Evolutionary conservation across 352 stramenopile species (phyloP).

Genomic region (Pythium scleroteichum): DNA sequence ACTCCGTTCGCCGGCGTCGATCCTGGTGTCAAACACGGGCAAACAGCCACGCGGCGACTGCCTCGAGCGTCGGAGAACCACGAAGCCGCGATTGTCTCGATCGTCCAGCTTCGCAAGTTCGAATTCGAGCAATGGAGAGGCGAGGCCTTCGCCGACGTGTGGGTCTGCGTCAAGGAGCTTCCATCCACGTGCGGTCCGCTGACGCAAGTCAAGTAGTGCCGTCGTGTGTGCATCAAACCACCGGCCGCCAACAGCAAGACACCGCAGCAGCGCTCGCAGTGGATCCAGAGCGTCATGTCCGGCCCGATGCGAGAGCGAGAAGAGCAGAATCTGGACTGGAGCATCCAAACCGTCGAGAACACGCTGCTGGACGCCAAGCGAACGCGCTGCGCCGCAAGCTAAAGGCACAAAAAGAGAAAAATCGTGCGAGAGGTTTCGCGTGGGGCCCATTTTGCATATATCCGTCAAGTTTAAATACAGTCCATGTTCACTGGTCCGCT

Average conservation of each 20-base stretch:
- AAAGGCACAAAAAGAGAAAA: too few species aligned
- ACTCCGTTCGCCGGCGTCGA: neutral
- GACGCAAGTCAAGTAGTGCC: slow-evolving; percentile 1
- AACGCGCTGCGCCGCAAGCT: neutral
- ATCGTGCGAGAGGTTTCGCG: too few species aligned
- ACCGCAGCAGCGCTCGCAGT: neutral
- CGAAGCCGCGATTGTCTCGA: neutral
- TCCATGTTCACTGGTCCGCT: too few species aligned
- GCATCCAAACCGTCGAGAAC: slow-evolving; percentile 1
- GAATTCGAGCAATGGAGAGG: neutral
- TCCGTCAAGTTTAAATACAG: too few species aligned
- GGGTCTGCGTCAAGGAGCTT: neutral
- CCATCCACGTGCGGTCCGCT: neutral
- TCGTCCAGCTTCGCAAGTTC: neutral
- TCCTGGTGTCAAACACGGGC: neutral
- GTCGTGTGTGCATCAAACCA: neutral
- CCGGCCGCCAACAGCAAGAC: neutral
- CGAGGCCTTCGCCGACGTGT: neutral
- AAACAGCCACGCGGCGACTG: neutral
- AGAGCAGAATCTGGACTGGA: neutral
- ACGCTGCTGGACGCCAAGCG: neutral
- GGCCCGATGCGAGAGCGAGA: neutral
- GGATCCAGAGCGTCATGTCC: neutral
- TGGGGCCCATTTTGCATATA: too few species aligned
- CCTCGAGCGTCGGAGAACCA: neutral